A percentile compares a stretch with the other conserved stretches of the same genome.
Conservation (phyloP, 2,329 filamentous ascomycete species). For the Neophaeococcomyces aloes region DNA sequence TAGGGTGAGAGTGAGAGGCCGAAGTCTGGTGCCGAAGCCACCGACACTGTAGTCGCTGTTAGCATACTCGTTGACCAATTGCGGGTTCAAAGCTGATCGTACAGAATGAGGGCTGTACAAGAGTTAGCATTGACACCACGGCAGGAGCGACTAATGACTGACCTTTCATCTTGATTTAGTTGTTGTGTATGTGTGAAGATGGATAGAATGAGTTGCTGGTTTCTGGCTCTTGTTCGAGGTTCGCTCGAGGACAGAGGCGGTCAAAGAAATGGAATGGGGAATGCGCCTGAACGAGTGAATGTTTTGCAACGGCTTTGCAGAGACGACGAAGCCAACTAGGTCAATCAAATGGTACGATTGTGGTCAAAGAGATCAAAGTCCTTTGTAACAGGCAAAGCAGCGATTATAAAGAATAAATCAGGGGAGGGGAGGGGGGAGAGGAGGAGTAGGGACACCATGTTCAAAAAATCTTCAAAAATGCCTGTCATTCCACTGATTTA, state of each 20-base stretch:
- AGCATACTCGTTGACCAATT: conserved; percentile 14
- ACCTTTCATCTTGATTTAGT: conserved; percentile 34
- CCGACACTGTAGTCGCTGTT: conserved; percentile 91
- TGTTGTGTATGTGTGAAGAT: neutral
- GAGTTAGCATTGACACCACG: conserved; percentile 7
- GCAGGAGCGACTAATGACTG: conserved; percentile 19
- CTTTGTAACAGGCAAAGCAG: neutral
- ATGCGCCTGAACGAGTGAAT: neutral
- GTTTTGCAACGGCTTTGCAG: neutral
- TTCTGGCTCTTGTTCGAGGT: neutral
- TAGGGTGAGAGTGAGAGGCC: conserved; percentile 90
- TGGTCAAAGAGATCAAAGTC: conserved; percentile 3
- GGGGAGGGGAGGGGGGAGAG: conserved; percentile 1
- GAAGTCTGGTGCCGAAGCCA: conserved; percentile 95
- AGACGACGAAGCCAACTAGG: neutral
- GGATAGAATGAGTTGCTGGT: neutral
- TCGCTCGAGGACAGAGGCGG: neutral
- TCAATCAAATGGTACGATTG: neutral
- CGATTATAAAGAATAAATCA: neutral
- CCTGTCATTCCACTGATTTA: neutral
- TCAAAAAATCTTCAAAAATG: neutral
- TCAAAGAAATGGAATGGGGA: neutral
- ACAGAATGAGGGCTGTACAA: conserved; percentile 18
- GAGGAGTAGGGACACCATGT: neutral
- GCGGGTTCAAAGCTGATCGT: conserved; percentile 10